phyloP scores from a whole-genome alignment of 1,284 basidiomycete genomes.

The Microbotryomycetes sp. region DNA sequence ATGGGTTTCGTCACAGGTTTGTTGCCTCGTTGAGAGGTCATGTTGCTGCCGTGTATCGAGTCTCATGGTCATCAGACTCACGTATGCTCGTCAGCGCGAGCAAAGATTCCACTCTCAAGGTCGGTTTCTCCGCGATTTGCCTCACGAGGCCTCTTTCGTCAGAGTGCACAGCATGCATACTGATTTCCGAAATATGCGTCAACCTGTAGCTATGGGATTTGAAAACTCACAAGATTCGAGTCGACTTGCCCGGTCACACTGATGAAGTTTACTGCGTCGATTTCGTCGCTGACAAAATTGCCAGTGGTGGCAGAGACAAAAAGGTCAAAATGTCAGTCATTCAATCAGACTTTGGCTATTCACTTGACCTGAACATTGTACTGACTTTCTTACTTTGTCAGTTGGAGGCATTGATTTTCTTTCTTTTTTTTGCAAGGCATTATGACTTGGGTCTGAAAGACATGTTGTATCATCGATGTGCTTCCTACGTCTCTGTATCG shows the following conservation, averaged over 20 bases:
- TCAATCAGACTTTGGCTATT: neutral
- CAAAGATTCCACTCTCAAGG: slow-evolving; percentile 93
- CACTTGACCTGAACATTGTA: neutral
- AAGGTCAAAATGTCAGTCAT: slow-evolving; percentile 53
- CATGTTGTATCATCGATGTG: no score
- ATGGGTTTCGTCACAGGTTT: slow-evolving; percentile 48
- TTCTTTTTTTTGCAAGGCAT: neutral
- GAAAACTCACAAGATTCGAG: slow-evolving; percentile 87
- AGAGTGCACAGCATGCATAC: neutral
- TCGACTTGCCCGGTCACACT: slow-evolving; percentile 88
- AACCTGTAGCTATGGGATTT: slow-evolving; percentile 76
- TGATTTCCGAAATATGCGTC: neutral
- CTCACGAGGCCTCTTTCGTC: neutral
- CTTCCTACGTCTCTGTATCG: no score
- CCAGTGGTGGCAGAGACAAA: slow-evolving; percentile 75
- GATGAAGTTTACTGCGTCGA: slow-evolving; percentile 99
- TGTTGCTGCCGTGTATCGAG: slow-evolving; percentile 85
- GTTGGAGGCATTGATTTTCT: slow-evolving; percentile 5
- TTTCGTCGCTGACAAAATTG: slow-evolving; percentile 94
- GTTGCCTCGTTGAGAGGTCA: slow-evolving; percentile 86
- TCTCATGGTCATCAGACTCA: slow-evolving; percentile 93
- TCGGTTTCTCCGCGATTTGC: slow-evolving; percentile 41
- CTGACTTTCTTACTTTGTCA: neutral
- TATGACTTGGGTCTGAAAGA: no score
- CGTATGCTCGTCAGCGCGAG: slow-evolving; percentile 85